Evolutionary conservation across 2,329 filamentous ascomycete genomes (phyloP).

Genomic region (Madurella fahalii): DNA sequence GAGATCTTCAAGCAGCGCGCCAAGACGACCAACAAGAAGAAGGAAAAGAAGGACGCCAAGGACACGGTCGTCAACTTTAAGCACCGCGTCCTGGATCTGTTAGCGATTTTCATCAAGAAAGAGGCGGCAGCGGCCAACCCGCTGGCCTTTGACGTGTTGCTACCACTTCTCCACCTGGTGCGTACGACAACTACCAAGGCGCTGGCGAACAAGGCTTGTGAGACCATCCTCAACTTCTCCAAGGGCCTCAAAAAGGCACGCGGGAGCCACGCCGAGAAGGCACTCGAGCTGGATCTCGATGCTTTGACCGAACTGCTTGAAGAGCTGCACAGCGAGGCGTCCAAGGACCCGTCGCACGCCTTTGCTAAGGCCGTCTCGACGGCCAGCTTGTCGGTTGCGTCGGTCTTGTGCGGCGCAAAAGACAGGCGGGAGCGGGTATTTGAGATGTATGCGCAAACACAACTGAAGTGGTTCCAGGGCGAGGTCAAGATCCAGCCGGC

Average conservation of each 20-base stretch:
- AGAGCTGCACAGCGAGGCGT: slow-evolving; percentile 65
- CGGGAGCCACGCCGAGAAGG: slow-evolving; percentile 41
- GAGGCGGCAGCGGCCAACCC: slow-evolving; percentile 63
- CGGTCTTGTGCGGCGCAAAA: slow-evolving; percentile 55
- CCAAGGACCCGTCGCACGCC: slow-evolving; percentile 59
- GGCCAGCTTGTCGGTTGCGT: slow-evolving; percentile 64
- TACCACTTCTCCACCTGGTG: slow-evolving; percentile 72
- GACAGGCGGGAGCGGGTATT: slow-evolving; percentile 52
- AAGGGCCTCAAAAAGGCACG: slow-evolving; percentile 60
- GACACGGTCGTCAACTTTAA: slow-evolving; percentile 93
- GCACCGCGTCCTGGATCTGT: slow-evolving; percentile 81
- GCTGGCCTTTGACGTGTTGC: slow-evolving; percentile 63
- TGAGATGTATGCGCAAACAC: slow-evolving; percentile 60
- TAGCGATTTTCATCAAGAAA: slow-evolving; percentile 79
- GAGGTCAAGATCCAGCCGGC: slow-evolving; percentile 57
- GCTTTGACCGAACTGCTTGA: slow-evolving; percentile 55
- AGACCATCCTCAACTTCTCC: slow-evolving; percentile 69
- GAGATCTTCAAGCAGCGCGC: slow-evolving; percentile 79
- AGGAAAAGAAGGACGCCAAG: slow-evolving; percentile 82
- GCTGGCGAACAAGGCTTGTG: slow-evolving; percentile 67
- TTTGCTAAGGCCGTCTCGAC: slow-evolving; percentile 73
- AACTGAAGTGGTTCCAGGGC: slow-evolving; percentile 56
- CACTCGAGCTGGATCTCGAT: slow-evolving; percentile 38
- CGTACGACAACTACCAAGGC: slow-evolving; percentile 74
- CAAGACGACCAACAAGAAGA: slow-evolving; percentile 67